phyloP scores from a whole-genome alignment of 2,329 filamentous ascomycete species.

The Dactylonectria estremocensis region DNA sequence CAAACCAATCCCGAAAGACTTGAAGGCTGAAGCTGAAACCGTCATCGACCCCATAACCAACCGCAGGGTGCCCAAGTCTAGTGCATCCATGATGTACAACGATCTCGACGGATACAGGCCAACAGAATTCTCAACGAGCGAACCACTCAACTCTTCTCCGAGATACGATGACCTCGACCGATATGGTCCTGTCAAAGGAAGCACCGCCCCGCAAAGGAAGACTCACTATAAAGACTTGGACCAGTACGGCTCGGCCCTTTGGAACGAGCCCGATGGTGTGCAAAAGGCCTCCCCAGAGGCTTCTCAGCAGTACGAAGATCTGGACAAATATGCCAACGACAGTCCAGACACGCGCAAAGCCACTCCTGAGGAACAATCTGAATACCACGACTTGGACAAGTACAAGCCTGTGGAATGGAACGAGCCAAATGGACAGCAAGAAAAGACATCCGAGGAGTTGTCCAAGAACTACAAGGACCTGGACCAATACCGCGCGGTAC shows the following conservation, averaged over 20 bases:
- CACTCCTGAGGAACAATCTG: constrained; percentile 54
- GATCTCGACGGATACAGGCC: constrained; percentile 56
- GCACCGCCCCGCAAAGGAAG: constrained; percentile 39
- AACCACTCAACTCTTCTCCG: constrained; percentile 43
- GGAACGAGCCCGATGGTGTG: constrained; percentile 49
- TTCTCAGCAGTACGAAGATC: constrained; percentile 56
- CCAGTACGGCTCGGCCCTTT: constrained; percentile 55
- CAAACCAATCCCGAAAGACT: constrained; percentile 39
- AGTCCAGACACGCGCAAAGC: constrained; percentile 46
- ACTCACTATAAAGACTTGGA: constrained; percentile 55
- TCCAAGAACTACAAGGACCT: constrained; percentile 57
- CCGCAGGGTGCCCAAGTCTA: constrained; percentile 59
- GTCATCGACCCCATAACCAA: constrained; percentile 74
- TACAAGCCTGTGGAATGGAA: constrained; percentile 56
- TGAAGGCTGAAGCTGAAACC: constrained; percentile 27
- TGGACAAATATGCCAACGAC: constrained; percentile 53
- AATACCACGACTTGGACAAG: constrained; percentile 59
- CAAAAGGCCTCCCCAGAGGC: constrained; percentile 41
- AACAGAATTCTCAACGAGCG: constrained; percentile 42
- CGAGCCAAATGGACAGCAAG: constrained; percentile 52
- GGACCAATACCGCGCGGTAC: constrained; percentile 50
- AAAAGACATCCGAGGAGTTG: constrained; percentile 50
- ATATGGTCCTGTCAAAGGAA: constrained; percentile 55
- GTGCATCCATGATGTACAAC: constrained; percentile 45
- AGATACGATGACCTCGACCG: constrained; percentile 54